phyloP scores from a whole-genome alignment of 768 basidiomycete genomes.

The Mycena haematopus region DNA sequence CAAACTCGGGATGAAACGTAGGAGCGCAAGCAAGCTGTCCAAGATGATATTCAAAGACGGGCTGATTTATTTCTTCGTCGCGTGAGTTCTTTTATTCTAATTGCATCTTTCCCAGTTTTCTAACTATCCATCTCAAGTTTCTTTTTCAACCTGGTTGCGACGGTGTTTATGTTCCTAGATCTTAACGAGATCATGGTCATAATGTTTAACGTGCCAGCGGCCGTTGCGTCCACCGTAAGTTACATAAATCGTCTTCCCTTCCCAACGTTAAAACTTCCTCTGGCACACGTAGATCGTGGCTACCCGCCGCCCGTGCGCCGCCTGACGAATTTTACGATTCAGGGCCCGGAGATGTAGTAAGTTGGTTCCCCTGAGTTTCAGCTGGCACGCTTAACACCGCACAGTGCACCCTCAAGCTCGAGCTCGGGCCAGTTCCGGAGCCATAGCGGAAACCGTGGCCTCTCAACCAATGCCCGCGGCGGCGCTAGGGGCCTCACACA shows the following conservation, averaged over 20 bases:
- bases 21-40: slow-evolving; percentile 53
- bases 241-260: neutral
- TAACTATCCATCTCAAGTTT: slow-evolving; percentile 41
- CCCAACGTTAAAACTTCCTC: neutral
- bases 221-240: slow-evolving; percentile 56
- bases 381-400: neutral
- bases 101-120: neutral
- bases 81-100: slow-evolving; percentile 48
- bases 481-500: slow-evolving; percentile 18
- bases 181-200: slow-evolving; percentile 72
- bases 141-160: slow-evolving; percentile 49
- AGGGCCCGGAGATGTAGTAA: slow-evolving; percentile 53
- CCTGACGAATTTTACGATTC: slow-evolving; percentile 55
- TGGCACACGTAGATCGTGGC: slow-evolving; percentile 55
- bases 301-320: slow-evolving; percentile 65
- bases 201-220: slow-evolving; percentile 71
- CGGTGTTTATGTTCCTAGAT: slow-evolving; percentile 71
- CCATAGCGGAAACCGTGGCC: slow-evolving; percentile 32
- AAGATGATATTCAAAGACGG: slow-evolving; percentile 75
- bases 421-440: slow-evolving; percentile 33
- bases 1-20: slow-evolving; percentile 51
- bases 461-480: slow-evolving; percentile 33
- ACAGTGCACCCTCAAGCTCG: slow-evolving; percentile 36
- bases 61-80: slow-evolving; percentile 77
- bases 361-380: slow-evolving; percentile 26